Conservation (phyloP, 1,284 basidiomycete genomes). For the Cryptococcus deneoformans region DNA sequence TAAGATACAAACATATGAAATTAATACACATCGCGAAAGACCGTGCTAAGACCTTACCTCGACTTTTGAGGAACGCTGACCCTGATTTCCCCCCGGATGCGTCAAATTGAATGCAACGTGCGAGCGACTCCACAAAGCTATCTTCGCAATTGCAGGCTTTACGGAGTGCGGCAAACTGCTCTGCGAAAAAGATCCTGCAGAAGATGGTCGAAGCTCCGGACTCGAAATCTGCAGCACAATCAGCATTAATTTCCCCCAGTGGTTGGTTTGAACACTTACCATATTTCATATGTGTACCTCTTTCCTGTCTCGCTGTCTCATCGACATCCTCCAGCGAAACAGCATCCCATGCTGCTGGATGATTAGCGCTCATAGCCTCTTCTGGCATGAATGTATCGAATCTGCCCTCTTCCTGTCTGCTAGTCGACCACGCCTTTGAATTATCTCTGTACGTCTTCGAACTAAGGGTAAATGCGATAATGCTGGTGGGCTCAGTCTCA, state of each 20-base stretch:
- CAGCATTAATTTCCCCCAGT: slow-evolving; percentile 6
- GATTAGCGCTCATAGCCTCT: slow-evolving; percentile 17
- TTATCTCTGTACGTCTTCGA: slow-evolving; percentile 79
- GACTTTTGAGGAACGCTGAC: slow-evolving; percentile 92
- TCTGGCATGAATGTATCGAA: slow-evolving; percentile 37
- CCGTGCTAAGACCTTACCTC: slow-evolving; percentile 56
- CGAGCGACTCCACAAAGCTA: slow-evolving; percentile 88
- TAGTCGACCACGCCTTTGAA: slow-evolving; percentile 31
- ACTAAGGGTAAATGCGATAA: slow-evolving; percentile 93
- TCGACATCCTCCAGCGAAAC: slow-evolving; percentile 58
- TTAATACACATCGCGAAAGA: background rate
- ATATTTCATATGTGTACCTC: slow-evolving; percentile 49
- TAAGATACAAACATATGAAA: background rate
- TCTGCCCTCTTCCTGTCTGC: slow-evolving; percentile 48
- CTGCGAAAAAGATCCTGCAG: slow-evolving; percentile 92
- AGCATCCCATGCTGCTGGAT: slow-evolving; percentile 76
- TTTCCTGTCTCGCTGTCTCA: slow-evolving; percentile 30
- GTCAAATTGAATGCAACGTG: slow-evolving; percentile 95
- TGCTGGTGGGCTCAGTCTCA: slow-evolving; percentile 96
- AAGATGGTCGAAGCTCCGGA: slow-evolving; percentile 90
- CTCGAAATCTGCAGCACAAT: slow-evolving; percentile 65
- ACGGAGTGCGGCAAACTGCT: slow-evolving; percentile 94
- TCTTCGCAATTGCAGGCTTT: slow-evolving; percentile 90
- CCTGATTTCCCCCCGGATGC: slow-evolving; percentile 95
- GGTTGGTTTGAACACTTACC: slow-evolving; percentile 22